phyloP scores from a whole-genome alignment of 805 yeast species.

The Candida bentonensis region DNA sequence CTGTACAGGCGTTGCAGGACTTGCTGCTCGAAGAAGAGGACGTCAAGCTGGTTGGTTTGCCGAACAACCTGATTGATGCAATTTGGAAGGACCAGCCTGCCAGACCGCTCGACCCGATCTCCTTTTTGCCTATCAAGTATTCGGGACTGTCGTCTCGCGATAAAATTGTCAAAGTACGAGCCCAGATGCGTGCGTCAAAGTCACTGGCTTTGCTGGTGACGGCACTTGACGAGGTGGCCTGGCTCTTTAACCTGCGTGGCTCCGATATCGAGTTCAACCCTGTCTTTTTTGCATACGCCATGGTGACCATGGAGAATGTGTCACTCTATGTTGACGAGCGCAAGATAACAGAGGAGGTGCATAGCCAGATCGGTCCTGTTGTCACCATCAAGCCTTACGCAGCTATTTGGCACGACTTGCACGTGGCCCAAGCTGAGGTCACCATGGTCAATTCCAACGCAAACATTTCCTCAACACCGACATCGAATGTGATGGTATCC shows the following conservation, averaged over 20 bases:
- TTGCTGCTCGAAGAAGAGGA: slow-evolving; percentile 14
- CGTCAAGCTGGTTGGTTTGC: slow-evolving; percentile 36
- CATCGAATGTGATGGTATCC: slow-evolving; percentile 36
- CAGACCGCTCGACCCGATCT: slow-evolving; percentile 36
- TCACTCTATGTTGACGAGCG: slow-evolving; percentile 40
- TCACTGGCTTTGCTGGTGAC: slow-evolving; percentile 39
- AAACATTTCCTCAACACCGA: slow-evolving; percentile 12
- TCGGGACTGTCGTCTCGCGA: slow-evolving; percentile 51
- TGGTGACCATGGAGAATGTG: slow-evolving; percentile 29
- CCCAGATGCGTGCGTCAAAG: slow-evolving; percentile 15
- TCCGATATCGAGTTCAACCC: slow-evolving; percentile 77
- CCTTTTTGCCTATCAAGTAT: slow-evolving; percentile 35
- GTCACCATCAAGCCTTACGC: slow-evolving; percentile 40
- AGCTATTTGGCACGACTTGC: slow-evolving; percentile 44
- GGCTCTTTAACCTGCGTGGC: slow-evolving; percentile 79
- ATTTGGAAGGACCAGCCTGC: slow-evolving; percentile 70
- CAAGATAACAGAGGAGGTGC: slow-evolving; percentile 27
- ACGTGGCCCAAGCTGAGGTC: slow-evolving; percentile 10
- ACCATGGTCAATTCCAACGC: slow-evolving; percentile 3
- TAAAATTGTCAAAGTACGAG: slow-evolving; percentile 37
- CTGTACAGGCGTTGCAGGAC: slow-evolving; percentile 17
- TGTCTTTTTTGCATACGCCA: slow-evolving; percentile 61
- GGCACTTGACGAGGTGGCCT: slow-evolving; percentile 82
- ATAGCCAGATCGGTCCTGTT: slow-evolving; percentile 28
- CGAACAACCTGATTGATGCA: slow-evolving; percentile 54